Conservation (phyloP, 2,329 filamentous ascomycete species). For the Passalora sequoiae region DNA sequence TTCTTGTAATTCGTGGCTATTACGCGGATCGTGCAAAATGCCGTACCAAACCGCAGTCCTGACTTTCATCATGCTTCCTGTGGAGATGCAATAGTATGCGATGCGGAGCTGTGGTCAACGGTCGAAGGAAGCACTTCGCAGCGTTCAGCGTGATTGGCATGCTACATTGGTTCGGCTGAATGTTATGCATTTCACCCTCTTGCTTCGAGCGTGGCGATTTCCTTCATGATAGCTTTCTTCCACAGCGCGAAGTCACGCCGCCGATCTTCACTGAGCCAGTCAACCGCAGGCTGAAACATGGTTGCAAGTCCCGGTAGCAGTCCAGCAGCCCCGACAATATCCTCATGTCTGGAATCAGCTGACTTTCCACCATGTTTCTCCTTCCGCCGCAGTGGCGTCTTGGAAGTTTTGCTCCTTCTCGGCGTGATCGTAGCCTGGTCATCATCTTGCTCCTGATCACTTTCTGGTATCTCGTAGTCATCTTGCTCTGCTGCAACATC, state of each 20-base stretch:
- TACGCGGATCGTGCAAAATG: no score
- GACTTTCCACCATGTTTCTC: conserved; percentile 30
- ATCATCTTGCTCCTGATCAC: conserved; percentile 10
- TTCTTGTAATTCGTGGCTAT: no score
- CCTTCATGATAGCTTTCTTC: conserved; percentile 56
- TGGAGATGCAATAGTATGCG: no score
- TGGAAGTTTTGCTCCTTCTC: conserved; percentile 21
- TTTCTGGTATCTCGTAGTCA: conserved; percentile 33
- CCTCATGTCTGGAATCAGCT: conserved; percentile 13
- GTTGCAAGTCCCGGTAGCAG: conserved; percentile 49
- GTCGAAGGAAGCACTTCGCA: no score
- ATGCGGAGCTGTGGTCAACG: no score
- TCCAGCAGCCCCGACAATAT: conserved; percentile 27
- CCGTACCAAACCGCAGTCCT: no score
- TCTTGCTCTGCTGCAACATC: conserved; percentile 44
- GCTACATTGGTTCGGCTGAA: no score
- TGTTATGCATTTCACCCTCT: no score
- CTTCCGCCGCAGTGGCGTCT: conserved; percentile 33
- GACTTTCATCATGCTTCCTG: no score
- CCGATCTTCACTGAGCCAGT: conserved; percentile 63
- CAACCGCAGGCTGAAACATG: conserved; percentile 71
- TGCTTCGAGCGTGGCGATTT: conserved; percentile 40
- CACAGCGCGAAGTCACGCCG: conserved; percentile 58
- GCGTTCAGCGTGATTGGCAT: no score
- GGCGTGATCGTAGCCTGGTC: conserved; percentile 12